A percentile compares a stretch with the other conserved stretches of the same genome.
phyloP scores from a whole-genome alignment of 148 eudicot species.

The Euryodendron excelsum region DNA sequence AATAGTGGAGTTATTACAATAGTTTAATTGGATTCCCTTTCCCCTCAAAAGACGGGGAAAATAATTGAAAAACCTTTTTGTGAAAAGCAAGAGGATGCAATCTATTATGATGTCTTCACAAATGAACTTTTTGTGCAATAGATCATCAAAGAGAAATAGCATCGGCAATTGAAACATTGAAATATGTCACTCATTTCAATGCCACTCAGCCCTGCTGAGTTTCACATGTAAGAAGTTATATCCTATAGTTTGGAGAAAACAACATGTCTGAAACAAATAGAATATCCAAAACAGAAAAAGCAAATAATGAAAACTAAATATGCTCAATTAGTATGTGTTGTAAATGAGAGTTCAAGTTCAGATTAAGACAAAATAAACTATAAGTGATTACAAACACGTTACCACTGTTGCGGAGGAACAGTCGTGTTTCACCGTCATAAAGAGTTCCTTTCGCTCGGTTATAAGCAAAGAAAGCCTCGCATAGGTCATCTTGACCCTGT shows the following conservation, averaged over 20 bases:
- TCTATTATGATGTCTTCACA: background rate
- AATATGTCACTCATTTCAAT: background rate
- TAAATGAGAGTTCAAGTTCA: background rate
- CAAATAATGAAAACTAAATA: background rate
- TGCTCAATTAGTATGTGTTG: background rate
- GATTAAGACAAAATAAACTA: conserved; percentile 8
- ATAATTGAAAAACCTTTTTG: background rate
- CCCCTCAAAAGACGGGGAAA: background rate
- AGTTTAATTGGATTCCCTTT: background rate
- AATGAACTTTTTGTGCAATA: background rate
- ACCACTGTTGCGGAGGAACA: conserved; percentile 86
- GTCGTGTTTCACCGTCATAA: conserved; percentile 94
- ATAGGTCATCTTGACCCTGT: conserved; percentile 97
- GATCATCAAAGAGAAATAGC: background rate
- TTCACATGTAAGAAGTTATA: background rate
- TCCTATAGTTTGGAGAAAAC: background rate
- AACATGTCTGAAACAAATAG: background rate
- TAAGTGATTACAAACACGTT: conserved; percentile 14
- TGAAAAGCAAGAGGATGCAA: background rate
- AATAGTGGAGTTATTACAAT: background rate
- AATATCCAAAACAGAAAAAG: background rate
- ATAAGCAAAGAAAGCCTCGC: conserved; percentile 91
- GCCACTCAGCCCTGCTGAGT: background rate
- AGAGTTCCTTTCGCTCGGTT: conserved; percentile 99
- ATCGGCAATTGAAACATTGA: background rate